Percentiles rank a stretch among this genome's conserved stretches.
phyloP scores from a whole-genome alignment of 192 early-diverging fungal species.

The Gryganskiella cystojenkinii region DNA sequence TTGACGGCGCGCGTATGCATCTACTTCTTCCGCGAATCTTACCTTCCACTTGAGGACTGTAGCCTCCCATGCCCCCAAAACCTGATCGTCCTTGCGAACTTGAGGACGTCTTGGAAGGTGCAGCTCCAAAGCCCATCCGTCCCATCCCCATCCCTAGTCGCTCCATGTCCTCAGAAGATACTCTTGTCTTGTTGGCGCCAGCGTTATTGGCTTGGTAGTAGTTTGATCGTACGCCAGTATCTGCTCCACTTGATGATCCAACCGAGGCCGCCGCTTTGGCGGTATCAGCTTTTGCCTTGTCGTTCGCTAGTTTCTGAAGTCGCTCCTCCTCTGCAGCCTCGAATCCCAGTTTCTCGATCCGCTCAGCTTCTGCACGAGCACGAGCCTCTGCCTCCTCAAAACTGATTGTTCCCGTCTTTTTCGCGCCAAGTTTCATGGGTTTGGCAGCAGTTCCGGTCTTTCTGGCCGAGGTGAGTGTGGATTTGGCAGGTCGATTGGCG shows the following conservation, averaged over 20 bases:
- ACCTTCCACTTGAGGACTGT: conserved; percentile 50
- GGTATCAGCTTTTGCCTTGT: conserved; percentile 84
- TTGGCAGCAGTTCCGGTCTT: conserved; percentile 44
- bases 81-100: conserved; percentile 10
- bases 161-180: conserved; percentile 61
- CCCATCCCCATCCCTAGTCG: conserved; percentile 78
- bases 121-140: conserved; percentile 67
- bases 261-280: conserved; percentile 33
- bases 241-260: not conserved
- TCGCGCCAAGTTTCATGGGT: conserved; percentile 78
- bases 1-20: not conserved
- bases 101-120: conserved; percentile 15
- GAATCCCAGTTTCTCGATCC: conserved; percentile 46
- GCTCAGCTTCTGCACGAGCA: conserved; percentile 38
- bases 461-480: conserved; percentile 54
- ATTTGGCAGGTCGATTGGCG: conserved; percentile 43
- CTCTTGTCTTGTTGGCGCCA: conserved; percentile 25
- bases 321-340: conserved; percentile 50
- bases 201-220: conserved; percentile 44
- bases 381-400: conserved; percentile 89
- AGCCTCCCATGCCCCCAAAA: conserved; percentile 38
- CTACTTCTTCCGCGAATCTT: not conserved
- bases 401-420: conserved; percentile 83
- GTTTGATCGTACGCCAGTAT: conserved; percentile 10
- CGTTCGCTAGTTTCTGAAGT: conserved; percentile 41